Percentiles rank a stretch among this genome's conserved stretches.
Evolutionary conservation across 768 basidiomycete species (phyloP).

Genomic region (Rhizopogon vulgaris): DNA sequence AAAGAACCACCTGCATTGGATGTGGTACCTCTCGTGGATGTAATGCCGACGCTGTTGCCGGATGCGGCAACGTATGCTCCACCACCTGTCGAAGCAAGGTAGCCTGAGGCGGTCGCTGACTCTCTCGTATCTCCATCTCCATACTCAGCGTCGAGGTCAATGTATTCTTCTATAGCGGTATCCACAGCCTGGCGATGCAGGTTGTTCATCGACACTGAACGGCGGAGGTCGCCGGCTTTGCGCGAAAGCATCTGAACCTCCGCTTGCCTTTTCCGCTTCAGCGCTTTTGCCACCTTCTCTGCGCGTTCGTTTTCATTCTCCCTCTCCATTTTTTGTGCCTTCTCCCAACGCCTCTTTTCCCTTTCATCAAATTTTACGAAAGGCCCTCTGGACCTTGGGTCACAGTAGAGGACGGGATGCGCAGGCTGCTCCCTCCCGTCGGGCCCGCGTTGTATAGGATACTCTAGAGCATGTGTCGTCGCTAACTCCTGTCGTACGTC

Average conservation of each 20-base stretch:
- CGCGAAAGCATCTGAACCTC: conserved; percentile 21
- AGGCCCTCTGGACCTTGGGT: conserved; percentile 66
- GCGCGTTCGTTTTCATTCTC: conserved; percentile 28
- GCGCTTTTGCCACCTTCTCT: conserved; percentile 19
- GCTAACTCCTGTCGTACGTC: conserved; percentile 80
- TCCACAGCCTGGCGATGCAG: conserved; percentile 50
- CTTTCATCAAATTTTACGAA: conserved; percentile 72
- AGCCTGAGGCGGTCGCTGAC: conserved; percentile 67
- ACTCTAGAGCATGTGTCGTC: conserved; percentile 82
- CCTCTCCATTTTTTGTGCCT: conserved; percentile 35
- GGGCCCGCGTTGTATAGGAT: conserved; percentile 47
- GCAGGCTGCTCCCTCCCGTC: conserved; percentile 49
- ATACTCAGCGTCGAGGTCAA: conserved; percentile 36
- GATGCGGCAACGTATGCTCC: conserved; percentile 82
- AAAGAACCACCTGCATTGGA: conserved; percentile 48
- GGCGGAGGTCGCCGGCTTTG: conserved; percentile 53
- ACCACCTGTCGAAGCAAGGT: conserved; percentile 47
- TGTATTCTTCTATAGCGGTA: conserved; percentile 32
- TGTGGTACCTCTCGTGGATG: conserved; percentile 86
- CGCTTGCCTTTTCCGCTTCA: conserved; percentile 23
- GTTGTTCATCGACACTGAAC: conserved; percentile 72
- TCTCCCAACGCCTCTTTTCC: conserved; percentile 65
- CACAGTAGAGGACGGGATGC: conserved; percentile 84
- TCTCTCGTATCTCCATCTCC: conserved; percentile 31
- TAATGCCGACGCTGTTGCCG: conserved; percentile 90